phyloP scores from a whole-genome alignment of 305 asterid species.

The Solanum hybrid region DNA sequence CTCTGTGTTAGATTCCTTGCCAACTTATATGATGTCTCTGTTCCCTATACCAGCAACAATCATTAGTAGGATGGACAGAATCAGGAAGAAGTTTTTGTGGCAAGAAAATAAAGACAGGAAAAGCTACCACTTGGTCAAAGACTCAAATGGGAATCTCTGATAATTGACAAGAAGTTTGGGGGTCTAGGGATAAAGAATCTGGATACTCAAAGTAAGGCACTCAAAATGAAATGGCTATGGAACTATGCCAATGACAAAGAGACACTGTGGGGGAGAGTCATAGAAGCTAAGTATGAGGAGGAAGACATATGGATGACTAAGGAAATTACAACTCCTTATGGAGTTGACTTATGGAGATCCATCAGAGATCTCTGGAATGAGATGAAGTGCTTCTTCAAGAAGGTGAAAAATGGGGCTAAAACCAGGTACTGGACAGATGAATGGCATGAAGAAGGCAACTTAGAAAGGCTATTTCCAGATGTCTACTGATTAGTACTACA shows the following conservation, averaged over 20 bases:
- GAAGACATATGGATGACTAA: not conserved
- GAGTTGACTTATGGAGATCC: not conserved
- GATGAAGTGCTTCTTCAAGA: not conserved
- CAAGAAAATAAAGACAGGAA: not conserved
- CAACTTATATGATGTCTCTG: not conserved
- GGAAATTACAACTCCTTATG: not conserved
- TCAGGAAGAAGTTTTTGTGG: not conserved
- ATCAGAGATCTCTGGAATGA: not conserved
- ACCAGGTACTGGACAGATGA: not conserved
- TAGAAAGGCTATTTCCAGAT: not conserved
- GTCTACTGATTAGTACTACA: not conserved
- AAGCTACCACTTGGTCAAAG: not conserved
- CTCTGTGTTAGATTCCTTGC: not conserved
- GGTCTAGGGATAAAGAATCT: not conserved
- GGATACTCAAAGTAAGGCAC: not conserved
- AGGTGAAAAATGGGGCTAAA: not conserved
- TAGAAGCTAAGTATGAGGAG: not conserved
- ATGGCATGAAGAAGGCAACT: not conserved
- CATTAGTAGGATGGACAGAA: not conserved
- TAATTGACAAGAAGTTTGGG: not conserved
- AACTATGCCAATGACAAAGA: not conserved
- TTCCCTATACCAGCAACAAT: not conserved
- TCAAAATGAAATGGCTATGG: not conserved
- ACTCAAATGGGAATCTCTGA: not conserved
- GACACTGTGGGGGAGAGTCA: not conserved